Conservation (phyloP, 2,329 filamentous ascomycete genomes). For the Ceratocystis variospora region DNA sequence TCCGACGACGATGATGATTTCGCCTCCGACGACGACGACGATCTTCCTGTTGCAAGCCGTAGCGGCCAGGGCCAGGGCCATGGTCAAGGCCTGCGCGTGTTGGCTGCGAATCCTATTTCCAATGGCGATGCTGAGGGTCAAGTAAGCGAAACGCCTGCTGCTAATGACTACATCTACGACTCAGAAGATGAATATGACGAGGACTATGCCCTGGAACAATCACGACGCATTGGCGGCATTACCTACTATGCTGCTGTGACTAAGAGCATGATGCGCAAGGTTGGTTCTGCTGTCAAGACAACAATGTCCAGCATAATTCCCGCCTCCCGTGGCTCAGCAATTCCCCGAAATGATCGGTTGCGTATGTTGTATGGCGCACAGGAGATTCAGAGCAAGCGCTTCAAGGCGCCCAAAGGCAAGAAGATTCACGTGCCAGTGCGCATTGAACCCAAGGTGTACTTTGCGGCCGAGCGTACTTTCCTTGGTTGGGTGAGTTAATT, state of each 20-base stretch:
- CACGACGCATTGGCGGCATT: conserved; percentile 61
- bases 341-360: conserved; percentile 44
- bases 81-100: not conserved
- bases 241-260: conserved; percentile 51
- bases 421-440: conserved; percentile 91
- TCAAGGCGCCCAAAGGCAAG: conserved; percentile 69
- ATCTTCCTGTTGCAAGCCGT: conserved; percentile 7
- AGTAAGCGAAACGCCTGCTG: conserved; percentile 46
- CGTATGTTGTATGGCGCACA: conserved; percentile 40
- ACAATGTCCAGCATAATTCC: conserved; percentile 32
- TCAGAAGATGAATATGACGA: conserved; percentile 66
- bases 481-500: conserved; percentile 64
- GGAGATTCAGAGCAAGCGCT: conserved; percentile 43
- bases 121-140: conserved; percentile 65
- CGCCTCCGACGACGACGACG: conserved; percentile 56
- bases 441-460: conserved; percentile 95
- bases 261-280: conserved; percentile 13
- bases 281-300: conserved; percentile 7
- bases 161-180: conserved; percentile 71
- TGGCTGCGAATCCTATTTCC: conserved; percentile 27
- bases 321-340: conserved; percentile 38
- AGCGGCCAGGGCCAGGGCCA: not conserved
- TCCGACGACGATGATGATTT: conserved; percentile 62
- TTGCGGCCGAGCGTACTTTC: conserved; percentile 91
- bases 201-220: conserved; percentile 62